phyloP scores from a whole-genome alignment of 306 rosid genomes.

The Crotalaria pallida region DNA sequence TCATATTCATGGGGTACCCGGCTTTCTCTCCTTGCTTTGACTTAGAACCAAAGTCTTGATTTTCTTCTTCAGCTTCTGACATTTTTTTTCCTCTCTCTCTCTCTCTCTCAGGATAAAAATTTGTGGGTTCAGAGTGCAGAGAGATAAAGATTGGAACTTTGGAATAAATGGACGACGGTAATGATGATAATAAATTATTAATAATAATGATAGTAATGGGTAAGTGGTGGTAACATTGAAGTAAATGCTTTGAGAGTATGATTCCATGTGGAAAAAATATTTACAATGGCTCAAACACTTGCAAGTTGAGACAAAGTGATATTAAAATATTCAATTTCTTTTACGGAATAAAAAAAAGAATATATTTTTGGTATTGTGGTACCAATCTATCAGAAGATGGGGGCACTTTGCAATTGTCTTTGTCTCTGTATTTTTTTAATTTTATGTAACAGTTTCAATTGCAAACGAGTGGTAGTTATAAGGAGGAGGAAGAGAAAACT shows the following conservation, averaged over 20 bases:
- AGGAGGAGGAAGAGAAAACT: neutral
- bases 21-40: conserved; percentile 22
- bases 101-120: too few species aligned
- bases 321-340: conserved; percentile 17
- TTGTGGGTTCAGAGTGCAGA: neutral
- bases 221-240: conserved; percentile 15
- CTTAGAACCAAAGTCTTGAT: conserved; percentile 29
- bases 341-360: neutral
- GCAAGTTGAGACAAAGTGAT: too few species aligned
- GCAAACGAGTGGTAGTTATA: neutral
- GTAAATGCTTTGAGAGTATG: neutral
- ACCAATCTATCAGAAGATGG: conserved; percentile 19
- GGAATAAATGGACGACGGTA: neutral
- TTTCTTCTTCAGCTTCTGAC: conserved; percentile 58
- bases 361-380: neutral
- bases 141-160: conserved; percentile 20
- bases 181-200: neutral
- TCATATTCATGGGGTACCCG: conserved; percentile 20
- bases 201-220: too few species aligned
- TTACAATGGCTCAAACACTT: conserved; percentile 11
- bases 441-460: neutral
- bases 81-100: too few species aligned
- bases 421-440: neutral
- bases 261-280: conserved; percentile 6
- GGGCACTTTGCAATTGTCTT: conserved; percentile 25